Evolutionary conservation across 2,329 filamentous ascomycete genomes (phyloP).

Genomic region (Ophiostoma australiae): DNA sequence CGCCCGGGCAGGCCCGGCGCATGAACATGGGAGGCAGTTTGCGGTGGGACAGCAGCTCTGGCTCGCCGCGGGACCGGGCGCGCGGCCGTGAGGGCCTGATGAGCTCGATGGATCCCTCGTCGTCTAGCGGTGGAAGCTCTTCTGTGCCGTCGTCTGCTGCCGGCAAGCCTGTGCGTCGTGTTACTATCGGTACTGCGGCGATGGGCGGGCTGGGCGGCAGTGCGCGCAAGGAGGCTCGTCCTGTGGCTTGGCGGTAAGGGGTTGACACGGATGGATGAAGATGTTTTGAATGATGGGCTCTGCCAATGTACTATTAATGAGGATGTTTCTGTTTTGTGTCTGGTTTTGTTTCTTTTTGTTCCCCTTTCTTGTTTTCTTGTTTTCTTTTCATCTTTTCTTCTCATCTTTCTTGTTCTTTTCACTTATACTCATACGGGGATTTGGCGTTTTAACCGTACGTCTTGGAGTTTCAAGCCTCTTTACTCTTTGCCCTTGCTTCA

Average conservation of each 20-base stretch:
- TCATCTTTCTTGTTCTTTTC: not conserved
- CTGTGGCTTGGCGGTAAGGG: slow-evolving; percentile 29
- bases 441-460: not conserved
- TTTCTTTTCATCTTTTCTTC: not conserved
- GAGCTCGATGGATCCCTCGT: slow-evolving; percentile 28
- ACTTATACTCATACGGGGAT: not conserved
- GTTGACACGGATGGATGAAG: not conserved
- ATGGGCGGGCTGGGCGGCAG: slow-evolving; percentile 25
- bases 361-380: not conserved
- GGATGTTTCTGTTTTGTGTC: not conserved
- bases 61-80: slow-evolving; percentile 28
- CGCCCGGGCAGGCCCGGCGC: slow-evolving; percentile 51
- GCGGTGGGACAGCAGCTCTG: slow-evolving; percentile 30
- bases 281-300: slow-evolving; percentile 4
- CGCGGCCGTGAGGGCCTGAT: slow-evolving; percentile 36
- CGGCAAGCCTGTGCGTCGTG: slow-evolving; percentile 33
- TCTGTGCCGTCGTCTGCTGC: not conserved
- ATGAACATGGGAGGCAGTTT: slow-evolving; percentile 51
- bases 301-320: slow-evolving; percentile 7
- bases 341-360: not conserved
- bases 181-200: slow-evolving; percentile 41
- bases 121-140: slow-evolving; percentile 12
- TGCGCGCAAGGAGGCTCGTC: slow-evolving; percentile 11
- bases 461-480: not conserved
- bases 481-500: not conserved